phyloP scores from a whole-genome alignment of 257 asterid species.

The Primulina eburnea region DNA sequence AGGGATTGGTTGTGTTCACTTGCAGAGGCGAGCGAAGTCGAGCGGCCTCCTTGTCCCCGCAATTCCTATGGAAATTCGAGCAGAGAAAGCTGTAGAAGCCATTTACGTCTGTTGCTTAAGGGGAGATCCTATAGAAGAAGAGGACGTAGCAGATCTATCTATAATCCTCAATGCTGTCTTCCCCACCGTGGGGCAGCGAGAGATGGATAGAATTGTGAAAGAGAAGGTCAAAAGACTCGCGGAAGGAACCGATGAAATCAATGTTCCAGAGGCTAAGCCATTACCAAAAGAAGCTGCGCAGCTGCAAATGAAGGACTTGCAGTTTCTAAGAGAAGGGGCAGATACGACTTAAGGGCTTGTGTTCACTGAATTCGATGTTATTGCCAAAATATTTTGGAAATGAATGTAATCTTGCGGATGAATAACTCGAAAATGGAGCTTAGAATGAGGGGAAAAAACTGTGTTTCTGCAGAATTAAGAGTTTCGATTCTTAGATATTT shows the following conservation, averaged over 20 bases:
- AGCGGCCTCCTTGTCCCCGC: conserved; percentile 39
- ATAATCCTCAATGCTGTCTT: conserved; percentile 68
- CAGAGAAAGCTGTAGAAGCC: conserved; percentile 93
- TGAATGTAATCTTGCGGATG: no score
- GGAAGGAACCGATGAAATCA: conserved; percentile 67
- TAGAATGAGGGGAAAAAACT: not conserved
- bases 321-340: conserved; percentile 61
- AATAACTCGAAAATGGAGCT: no score
- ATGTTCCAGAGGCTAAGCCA: conserved; percentile 54
- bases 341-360: conserved; percentile 20
- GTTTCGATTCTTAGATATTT: not conserved
- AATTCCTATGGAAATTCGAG: conserved; percentile 80
- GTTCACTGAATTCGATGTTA: not conserved
- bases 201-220: conserved; percentile 53
- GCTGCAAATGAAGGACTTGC: conserved; percentile 88
- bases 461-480: not conserved
- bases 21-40: conserved; percentile 64
- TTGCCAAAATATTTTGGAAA: not conserved
- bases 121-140: conserved; percentile 64
- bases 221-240: conserved; percentile 65
- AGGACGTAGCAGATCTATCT: conserved; percentile 56
- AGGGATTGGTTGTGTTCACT: not conserved
- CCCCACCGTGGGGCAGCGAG: conserved; percentile 54
- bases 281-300: conserved; percentile 86
- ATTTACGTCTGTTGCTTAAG: conserved; percentile 73